Percentiles rank a stretch among this genome's conserved stretches.
Evolutionary conservation across 495 filamentous ascomycete genomes (phyloP).

Genomic region (Paragyromitra xinjiangensis): DNA sequence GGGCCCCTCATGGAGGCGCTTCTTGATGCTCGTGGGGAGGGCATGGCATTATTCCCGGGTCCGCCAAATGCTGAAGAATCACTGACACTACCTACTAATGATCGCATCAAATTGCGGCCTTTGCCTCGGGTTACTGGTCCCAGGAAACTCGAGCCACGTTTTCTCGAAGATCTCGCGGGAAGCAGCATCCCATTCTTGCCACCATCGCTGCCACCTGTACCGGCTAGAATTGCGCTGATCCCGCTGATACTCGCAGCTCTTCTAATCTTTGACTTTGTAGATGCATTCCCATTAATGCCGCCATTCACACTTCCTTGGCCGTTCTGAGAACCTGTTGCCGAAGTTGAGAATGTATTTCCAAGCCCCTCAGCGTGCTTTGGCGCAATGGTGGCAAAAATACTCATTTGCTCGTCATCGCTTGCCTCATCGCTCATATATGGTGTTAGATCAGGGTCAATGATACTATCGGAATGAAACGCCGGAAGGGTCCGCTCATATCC

Average conservation of each 20-base stretch:
- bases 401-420: constrained; percentile 90
- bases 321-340: constrained; percentile 35
- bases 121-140: constrained; percentile 56
- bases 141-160: constrained; percentile 54
- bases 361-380: constrained; percentile 52
- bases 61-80: constrained; percentile 49
- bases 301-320: constrained; percentile 38
- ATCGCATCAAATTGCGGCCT: constrained; percentile 55
- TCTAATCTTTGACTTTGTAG: constrained; percentile 53
- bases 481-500: constrained; percentile 73
- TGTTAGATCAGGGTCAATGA: constrained; percentile 95
- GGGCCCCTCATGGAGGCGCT: constrained; percentile 86
- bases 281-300: constrained; percentile 29
- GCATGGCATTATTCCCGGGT: constrained; percentile 37
- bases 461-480: constrained; percentile 95
- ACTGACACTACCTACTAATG: constrained; percentile 50
- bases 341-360: constrained; percentile 40
- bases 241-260: constrained; percentile 56
- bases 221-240: constrained; percentile 51
- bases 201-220: constrained; percentile 42
- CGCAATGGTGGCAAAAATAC: constrained; percentile 77
- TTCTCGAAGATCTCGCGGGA: constrained; percentile 48
- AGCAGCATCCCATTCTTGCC: constrained; percentile 41
- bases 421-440: constrained; percentile 95
- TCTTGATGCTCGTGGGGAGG: constrained; percentile 61